These are phyloP conservation scores for Emydomyces testavorans DNA, from an alignment of 2,329 filamentous ascomycete genomes.

Conservation along the genomic window DNA sequence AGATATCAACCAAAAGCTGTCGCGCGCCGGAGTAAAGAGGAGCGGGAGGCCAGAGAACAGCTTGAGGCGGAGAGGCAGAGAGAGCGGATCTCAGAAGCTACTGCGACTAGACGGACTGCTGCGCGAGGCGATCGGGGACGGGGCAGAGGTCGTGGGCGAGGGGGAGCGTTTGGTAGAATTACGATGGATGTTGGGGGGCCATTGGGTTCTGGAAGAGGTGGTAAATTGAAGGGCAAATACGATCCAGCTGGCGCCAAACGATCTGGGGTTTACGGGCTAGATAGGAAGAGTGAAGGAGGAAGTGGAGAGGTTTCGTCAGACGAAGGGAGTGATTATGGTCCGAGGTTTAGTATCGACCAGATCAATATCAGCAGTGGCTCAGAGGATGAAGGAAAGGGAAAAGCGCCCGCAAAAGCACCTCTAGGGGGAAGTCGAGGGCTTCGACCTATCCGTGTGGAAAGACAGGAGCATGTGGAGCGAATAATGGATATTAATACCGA, in stretches of 20 bases:
- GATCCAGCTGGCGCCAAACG: slow-evolving; percentile 20
- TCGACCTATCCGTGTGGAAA: slow-evolving; percentile 44
- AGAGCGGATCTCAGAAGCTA: slow-evolving; percentile 32
- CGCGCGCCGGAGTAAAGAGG: slow-evolving; percentile 35
- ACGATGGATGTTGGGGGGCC: slow-evolving; percentile 23
- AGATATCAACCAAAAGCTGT: slow-evolving; percentile 36
- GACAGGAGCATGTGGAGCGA: slow-evolving; percentile 46
- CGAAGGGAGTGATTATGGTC: slow-evolving; percentile 38
- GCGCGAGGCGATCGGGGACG: slow-evolving; percentile 14
- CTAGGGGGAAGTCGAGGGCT: slow-evolving; percentile 24
- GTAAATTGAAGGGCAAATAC: slow-evolving; percentile 19
- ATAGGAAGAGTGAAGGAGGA: slow-evolving; percentile 22
- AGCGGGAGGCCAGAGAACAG: slow-evolving; percentile 35
- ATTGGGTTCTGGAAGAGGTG: slow-evolving; percentile 22
- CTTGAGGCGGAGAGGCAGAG: slow-evolving; percentile 33
- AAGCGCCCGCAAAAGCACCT: slow-evolving; percentile 23
- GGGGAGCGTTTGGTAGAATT: slow-evolving; percentile 24
- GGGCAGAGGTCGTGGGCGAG: slow-evolving; percentile 24
- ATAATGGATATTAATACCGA: slow-evolving; percentile 45
- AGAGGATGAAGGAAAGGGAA: slow-evolving; percentile 32
- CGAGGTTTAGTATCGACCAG: slow-evolving; percentile 46
- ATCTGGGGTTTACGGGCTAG: slow-evolving; percentile 23
- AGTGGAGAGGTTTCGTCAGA: slow-evolving; percentile 33
- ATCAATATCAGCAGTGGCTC: slow-evolving; percentile 47
- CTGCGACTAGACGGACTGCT: slow-evolving; percentile 19